Evolutionary conservation across 768 basidiomycete species (phyloP), one percentile per base, ranked within the genome.

Genomic region (Russula virescens): DNA sequence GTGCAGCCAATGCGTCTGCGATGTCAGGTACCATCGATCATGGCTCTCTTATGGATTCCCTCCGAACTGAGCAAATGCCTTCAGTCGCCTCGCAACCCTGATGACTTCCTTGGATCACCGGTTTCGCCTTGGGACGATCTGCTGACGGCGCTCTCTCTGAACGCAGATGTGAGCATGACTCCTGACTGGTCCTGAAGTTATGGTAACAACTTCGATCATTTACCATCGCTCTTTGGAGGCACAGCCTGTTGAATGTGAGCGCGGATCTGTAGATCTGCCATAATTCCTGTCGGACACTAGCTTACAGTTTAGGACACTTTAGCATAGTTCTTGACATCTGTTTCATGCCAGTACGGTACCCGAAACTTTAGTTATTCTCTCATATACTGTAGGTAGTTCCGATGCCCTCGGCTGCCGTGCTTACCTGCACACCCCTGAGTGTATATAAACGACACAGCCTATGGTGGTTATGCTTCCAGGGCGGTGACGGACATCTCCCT

Each of bases 51-150:
- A n/a, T 21, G 4, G 5, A 3, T n/a, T 26, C 28, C 4, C n/a
- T 21, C 13, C 47, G 54, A 10, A 61, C 43, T 19, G 7, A 11
- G 55, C 18, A 59, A 2, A 19, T 31, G 1, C 2, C 13, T n/a
- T 23, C 69, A 75, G 77, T 71, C 11, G n/a, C n/a, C n/a, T 78
- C 78, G 18, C 28, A 76, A 78, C 58, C 72, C 76, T 62, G 75
- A 71, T 64, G 79, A 78, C 61, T 80, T 69, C 64, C 71, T 80
- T 7, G 81, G 80, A 3, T 81, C 80, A 40, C 79, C 79, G 1
- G 71, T 80, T 5, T 79, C 81, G 26, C 79, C 79, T 16, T 80
- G 78, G n/a, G 68, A 75, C 43, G 80, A 80, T 19, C 70, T 80
- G 67, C 74, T 80, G 58, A 74, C 72, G 2, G 78, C 79, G 1